phyloP scores from a whole-genome alignment of 768 basidiomycete genomes.

The Boletus pseudo-olivaceus region DNA sequence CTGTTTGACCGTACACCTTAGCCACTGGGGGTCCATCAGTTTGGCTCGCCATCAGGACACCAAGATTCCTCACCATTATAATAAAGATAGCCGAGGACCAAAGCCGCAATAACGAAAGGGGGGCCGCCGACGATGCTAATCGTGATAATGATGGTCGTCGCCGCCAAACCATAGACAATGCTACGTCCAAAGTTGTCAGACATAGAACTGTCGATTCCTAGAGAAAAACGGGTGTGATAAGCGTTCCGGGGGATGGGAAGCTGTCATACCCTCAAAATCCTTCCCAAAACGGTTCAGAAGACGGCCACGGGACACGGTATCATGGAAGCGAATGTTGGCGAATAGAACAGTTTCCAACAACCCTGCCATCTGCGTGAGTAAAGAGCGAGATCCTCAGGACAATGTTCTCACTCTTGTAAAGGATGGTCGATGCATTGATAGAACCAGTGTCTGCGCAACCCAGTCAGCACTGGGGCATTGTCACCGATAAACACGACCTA shows the following conservation, averaged over 20 bases:
- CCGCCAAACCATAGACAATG: constrained; percentile 65
- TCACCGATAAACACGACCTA: constrained; percentile 30
- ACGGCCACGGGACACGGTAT: constrained; percentile 84
- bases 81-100: constrained; percentile 59
- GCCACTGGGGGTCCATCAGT: constrained; percentile 28
- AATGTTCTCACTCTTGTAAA: constrained; percentile 60
- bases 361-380: constrained; percentile 27
- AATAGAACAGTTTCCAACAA: constrained; percentile 80
- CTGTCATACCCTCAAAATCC: constrained; percentile 67
- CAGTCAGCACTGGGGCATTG: constrained; percentile 2
- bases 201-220: constrained; percentile 78
- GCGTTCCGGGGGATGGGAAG: no score
- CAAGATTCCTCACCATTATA: constrained; percentile 53
- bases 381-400: not conserved
- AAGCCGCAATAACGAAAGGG: constrained; percentile 63
- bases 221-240: constrained; percentile 13
- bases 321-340: constrained; percentile 89
- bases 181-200: constrained; percentile 86
- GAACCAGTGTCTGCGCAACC: constrained; percentile 57
- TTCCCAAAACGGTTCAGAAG: constrained; percentile 84
- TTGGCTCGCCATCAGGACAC: not conserved
- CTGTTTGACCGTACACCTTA: constrained; percentile 74
- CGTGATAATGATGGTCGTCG: constrained; percentile 65
- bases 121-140: constrained; percentile 77
- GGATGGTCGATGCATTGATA: constrained; percentile 72